Evolutionary conservation across 1,284 basidiomycete genomes (phyloP).

Genomic region (Fomitopsis pinicola): DNA sequence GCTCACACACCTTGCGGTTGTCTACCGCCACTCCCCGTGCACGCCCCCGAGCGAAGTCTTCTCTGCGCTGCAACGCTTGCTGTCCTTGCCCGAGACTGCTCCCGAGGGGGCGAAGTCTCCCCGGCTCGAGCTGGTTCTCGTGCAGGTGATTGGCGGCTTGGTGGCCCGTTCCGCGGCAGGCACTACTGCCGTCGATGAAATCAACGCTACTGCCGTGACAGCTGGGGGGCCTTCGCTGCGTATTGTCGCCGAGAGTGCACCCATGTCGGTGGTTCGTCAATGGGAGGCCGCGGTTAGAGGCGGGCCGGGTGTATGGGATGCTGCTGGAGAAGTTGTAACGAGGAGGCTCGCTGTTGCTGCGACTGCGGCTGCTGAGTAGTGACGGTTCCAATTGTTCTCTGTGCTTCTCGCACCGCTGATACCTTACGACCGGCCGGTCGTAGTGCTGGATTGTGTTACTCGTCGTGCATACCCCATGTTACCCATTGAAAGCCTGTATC

Average conservation of each 20-base stretch:
- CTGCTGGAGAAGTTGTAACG: constrained; percentile 21
- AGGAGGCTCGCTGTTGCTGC: constrained; percentile 11
- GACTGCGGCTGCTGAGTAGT: background rate
- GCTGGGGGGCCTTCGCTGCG: constrained; percentile 20
- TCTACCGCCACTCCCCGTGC: constrained; percentile 23
- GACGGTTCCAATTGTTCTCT: background rate
- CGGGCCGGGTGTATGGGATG: constrained; percentile 26
- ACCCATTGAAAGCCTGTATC: background rate
- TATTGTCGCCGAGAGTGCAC: constrained; percentile 30
- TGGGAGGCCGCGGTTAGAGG: constrained; percentile 28
- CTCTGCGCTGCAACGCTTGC: constrained; percentile 18
- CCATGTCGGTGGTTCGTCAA: constrained; percentile 27
- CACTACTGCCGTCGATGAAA: constrained; percentile 14
- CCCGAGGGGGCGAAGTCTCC: constrained; percentile 10
- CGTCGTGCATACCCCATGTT: background rate
- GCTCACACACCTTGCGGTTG: constrained; percentile 35
- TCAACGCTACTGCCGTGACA: constrained; percentile 22
- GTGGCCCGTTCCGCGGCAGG: constrained; percentile 13
- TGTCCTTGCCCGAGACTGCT: constrained; percentile 6
- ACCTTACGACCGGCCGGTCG: background rate
- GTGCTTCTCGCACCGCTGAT: background rate
- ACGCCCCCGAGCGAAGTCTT: constrained; percentile 19
- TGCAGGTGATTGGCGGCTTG: constrained; percentile 27
- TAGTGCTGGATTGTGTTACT: background rate
- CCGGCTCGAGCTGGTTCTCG: constrained; percentile 25